A percentile compares a stretch with the other conserved stretches of the same genome.
Conservation (phyloP, 208 protist species). For the Novymonas esmeraldas region DNA sequence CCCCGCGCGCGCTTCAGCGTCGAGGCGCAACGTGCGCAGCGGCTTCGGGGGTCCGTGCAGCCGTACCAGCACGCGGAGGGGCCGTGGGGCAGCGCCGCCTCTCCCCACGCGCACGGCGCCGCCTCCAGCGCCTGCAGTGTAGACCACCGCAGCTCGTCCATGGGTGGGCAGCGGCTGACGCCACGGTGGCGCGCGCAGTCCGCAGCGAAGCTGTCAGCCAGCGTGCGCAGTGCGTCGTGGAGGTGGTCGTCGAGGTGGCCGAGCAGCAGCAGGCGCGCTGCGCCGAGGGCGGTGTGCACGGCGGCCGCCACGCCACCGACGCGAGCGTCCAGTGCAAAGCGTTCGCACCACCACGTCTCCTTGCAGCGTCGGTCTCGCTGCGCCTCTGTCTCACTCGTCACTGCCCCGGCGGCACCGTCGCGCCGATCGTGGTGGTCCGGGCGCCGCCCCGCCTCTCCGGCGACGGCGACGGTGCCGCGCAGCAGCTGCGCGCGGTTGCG, state of each 20-base stretch:
- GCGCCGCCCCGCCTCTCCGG: slow-evolving; percentile 9
- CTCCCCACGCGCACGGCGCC: slow-evolving; percentile 15
- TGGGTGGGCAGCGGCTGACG: slow-evolving; percentile 1
- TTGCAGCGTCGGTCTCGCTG: slow-evolving; percentile 6
- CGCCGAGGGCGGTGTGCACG: slow-evolving; percentile 38
- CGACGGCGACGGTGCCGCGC: slow-evolving; percentile 10
- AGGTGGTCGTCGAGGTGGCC: slow-evolving; percentile 37
- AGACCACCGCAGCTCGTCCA: slow-evolving; percentile 2
- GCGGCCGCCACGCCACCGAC: slow-evolving; percentile 27
- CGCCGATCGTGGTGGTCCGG: background rate
- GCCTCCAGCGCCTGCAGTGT: slow-evolving; percentile 11
- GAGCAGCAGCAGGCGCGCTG: slow-evolving; percentile 36
- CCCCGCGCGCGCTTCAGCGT: slow-evolving; percentile 4
- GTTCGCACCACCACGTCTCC: slow-evolving; percentile 34
- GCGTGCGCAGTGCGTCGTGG: slow-evolving; percentile 6
- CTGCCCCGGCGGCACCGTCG: background rate
- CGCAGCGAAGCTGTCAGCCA: slow-evolving; percentile 25
- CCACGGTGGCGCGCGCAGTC: slow-evolving; percentile 8
- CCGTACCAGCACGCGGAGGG: slow-evolving; percentile 17
- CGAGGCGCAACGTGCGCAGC: slow-evolving; percentile 3
- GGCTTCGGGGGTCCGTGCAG: background rate
- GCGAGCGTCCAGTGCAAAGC: slow-evolving; percentile 29
- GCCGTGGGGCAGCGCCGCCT: background rate
- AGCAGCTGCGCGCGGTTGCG: slow-evolving; percentile 34
- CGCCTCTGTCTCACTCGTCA: background rate